Conservation (phyloP, 2,329 filamentous ascomycete species). For the Xylariaceae sp. region DNA sequence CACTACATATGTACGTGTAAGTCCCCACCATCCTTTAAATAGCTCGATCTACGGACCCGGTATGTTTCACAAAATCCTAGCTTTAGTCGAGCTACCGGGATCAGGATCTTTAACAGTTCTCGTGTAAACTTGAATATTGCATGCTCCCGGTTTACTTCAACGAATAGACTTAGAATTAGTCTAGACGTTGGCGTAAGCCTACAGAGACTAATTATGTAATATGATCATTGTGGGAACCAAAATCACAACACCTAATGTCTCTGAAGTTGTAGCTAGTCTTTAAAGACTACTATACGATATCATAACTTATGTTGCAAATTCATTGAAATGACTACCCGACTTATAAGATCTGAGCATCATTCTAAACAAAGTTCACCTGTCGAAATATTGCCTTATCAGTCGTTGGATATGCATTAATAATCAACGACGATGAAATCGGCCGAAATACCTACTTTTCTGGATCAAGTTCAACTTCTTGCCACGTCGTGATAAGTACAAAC, state of each 20-base stretch:
- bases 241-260: too few relatives aligned
- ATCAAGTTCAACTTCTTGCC: neutral
- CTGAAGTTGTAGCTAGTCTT: too few relatives aligned
- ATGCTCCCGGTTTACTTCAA: neutral
- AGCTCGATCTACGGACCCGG: neutral
- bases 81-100: neutral
- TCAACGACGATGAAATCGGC: neutral
- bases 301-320: too few relatives aligned
- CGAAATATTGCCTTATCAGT: neutral
- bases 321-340: too few relatives aligned
- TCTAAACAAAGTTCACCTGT: neutral
- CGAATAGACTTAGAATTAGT: neutral
- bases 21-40: neutral
- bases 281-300: too few relatives aligned
- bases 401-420: neutral
- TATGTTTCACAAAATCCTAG: neutral
- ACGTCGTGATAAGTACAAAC: neutral
- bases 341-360: neutral
- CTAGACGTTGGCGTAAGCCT: neutral
- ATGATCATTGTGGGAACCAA: neutral
- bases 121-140: neutral
- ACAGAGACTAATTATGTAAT: neutral
- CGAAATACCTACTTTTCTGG: neutral
- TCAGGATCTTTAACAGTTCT: neutral
- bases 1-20: neutral